Base-by-base conservation (phyloP, 2,329 filamentous ascomycete genomes). In the Mycosphaerella sp. region DNA sequence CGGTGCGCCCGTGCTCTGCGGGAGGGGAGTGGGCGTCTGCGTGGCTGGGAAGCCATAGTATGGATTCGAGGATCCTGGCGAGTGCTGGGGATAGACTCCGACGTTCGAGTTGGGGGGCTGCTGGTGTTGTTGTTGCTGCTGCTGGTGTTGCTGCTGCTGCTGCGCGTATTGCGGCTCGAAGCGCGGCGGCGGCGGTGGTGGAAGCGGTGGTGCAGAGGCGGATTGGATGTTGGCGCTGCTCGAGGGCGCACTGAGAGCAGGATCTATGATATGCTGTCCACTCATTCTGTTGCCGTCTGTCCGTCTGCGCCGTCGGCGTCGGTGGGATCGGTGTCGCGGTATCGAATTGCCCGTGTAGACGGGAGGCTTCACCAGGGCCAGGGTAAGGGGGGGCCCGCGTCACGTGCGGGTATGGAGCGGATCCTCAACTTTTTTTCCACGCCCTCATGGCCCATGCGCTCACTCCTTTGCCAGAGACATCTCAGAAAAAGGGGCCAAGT, bases 1-100 rank as follows among this genome's bases (percentile, higher is more conserved):
- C 17, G 55, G 17, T 8, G 53, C 53, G 47, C 54, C 56, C 12
- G 48, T 51, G n/a, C 36, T 49, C 21, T 56, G 51, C 41, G 57
- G 56, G 46, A 57, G 55, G 17, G 58, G 54, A 26, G 54, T 53
- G 17, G 55, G 56, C 9, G 50, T 45, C 29, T 60, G 55, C 43
- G 61, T 54, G 6, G 55, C 47, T 10, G 61, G 58, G 45, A 60
- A 64, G 45, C 32, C 50, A 49, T 62, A 64, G 57, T 64, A 65
- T 17, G 63, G 61, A 31, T 62, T 58, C 17, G 60, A 59, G 26
- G 26, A 29, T 29, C 26, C 26, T 29, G 51, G 53, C 21, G 40
- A 45, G 5, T 52, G 58, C 32, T 48, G 44, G 32, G 50, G 53
- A 7, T 53, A 46, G 39, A 40, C 31, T 10, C 40, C 48, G n/a